Conservation (phyloP, 768 basidiomycete genomes). For the Rhodosporidiobolus sp. region DNA sequence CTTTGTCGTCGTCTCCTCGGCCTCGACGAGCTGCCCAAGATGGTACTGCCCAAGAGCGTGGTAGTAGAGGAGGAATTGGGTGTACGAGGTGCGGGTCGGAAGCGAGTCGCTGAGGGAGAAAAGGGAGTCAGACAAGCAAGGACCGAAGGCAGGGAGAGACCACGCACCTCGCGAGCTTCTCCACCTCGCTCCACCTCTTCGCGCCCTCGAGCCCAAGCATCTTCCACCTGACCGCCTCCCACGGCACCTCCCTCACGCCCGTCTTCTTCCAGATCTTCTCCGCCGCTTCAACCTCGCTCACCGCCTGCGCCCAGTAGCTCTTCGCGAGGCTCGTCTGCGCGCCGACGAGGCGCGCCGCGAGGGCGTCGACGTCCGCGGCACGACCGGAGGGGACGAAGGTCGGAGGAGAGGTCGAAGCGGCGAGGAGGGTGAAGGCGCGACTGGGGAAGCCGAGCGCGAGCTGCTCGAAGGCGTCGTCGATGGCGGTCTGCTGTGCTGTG, state of each 20-base stretch:
- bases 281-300: background rate
- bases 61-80: background rate
- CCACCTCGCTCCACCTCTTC: background rate
- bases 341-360: background rate
- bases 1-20: background rate
- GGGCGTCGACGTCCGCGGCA: background rate
- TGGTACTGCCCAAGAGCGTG: background rate
- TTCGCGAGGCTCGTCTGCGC: background rate
- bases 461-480: no score
- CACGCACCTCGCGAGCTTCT: background rate
- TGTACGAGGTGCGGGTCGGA: background rate
- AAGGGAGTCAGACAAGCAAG: background rate
- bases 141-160: background rate
- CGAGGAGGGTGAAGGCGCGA: no score
- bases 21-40: background rate
- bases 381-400: no score
- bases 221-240: background rate
- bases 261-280: background rate
- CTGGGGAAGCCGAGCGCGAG: no score
- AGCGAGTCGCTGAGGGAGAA: background rate
- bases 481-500: background rate
- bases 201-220: background rate
- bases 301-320: background rate
- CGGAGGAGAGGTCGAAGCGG: no score
- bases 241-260: background rate